Conservation (phyloP, 495 filamentous ascomycete genomes). For the Mycothermus thermophilus region DNA sequence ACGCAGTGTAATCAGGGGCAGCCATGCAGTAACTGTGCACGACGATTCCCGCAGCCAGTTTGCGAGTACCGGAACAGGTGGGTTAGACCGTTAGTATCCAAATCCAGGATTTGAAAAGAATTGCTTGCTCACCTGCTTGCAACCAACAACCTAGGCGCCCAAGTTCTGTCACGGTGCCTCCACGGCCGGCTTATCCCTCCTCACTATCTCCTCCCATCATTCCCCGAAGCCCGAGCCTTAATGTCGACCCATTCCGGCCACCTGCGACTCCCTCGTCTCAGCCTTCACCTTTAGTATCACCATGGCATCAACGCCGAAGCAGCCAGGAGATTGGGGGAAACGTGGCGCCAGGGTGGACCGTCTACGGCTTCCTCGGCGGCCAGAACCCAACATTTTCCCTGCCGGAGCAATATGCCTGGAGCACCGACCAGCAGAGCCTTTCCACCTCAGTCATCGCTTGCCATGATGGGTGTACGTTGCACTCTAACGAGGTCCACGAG, state of each 20-base stretch:
- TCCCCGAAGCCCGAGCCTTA: constrained; percentile 1
- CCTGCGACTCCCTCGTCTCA: constrained; percentile 4
- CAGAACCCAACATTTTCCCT: constrained; percentile 3
- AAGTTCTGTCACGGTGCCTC: constrained; percentile 5
- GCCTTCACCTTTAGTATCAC: constrained; percentile 3
- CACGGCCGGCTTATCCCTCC: constrained; percentile 15
- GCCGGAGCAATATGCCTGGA: constrained; percentile 10
- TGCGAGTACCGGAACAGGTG: constrained; percentile 27
- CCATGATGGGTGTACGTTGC: constrained; percentile 15
- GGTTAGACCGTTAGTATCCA: background rate
- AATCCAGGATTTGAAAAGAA: background rate
- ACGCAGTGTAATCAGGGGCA: constrained; percentile 26
- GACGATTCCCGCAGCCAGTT: constrained; percentile 24
- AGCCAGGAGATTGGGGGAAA: constrained; percentile 6
- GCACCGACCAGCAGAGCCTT: constrained; percentile 8
- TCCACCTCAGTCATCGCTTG: constrained; percentile 10
- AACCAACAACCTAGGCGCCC: constrained; percentile 11
- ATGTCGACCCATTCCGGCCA: constrained; percentile 1
- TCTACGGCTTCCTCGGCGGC: constrained; percentile 5
- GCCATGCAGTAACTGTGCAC: constrained; percentile 27
- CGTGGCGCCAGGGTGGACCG: constrained; percentile 9
- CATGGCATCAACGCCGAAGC: constrained; percentile 6
- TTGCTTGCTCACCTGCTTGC: background rate
- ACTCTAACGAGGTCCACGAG: constrained; percentile 19
- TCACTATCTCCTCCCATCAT: constrained; percentile 8